Base-by-base conservation (phyloP, 2,329 filamentous ascomycete genomes). In the Pseudogymnoascus sp. region DNA sequence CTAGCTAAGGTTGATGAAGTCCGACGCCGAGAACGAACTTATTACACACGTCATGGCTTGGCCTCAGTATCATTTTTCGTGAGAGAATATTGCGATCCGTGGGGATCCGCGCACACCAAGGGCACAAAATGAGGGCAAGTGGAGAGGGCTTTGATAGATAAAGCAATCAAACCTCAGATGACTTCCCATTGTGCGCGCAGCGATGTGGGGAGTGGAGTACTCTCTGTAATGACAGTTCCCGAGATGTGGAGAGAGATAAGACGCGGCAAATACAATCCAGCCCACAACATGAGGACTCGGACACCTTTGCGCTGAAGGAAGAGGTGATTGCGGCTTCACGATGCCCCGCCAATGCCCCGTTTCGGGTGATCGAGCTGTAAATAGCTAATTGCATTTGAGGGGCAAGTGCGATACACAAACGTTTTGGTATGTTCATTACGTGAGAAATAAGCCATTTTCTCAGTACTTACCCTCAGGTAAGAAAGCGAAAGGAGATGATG, bases 191-290 rank as follows among this genome's bases (percentile, higher is more conserved):
- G 45, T 30, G 45, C 45, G 38, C 19, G 5, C 19, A 12, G 12
- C 45, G 26, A 52, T 30, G 45, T 52, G 45, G 45, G 45, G 23
- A 28, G 41, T 48, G 41, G 41, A 48, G 41, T 48, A 10, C 12
- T 48, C 41, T 12, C 23, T 48, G 23, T 48, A 48, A 52, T 52
- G 45, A 52, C 45, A 52, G 45, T 52, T 52, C 45, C 45, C 45
- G 45, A 30, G 45, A 52, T 52, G 45, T 52, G 45, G 45, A 52
- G 45, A 52, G 45, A 52, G 45, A 52, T 52, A 52, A 52, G 45
- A 52, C 23, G 45, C 45, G 45, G 45, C 45, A 52, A 28, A 10
- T 52, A 15, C 15, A 45, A 30, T 52, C 45, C 45, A 23, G 45
- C 45, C 45, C 45, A 52, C 45, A 52, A 52, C 45, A 52, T 52